A percentile compares a stretch with the other conserved stretches of the same genome.
phyloP scores from a whole-genome alignment of 768 basidiomycete species.

The Saitozyma podzolica region DNA sequence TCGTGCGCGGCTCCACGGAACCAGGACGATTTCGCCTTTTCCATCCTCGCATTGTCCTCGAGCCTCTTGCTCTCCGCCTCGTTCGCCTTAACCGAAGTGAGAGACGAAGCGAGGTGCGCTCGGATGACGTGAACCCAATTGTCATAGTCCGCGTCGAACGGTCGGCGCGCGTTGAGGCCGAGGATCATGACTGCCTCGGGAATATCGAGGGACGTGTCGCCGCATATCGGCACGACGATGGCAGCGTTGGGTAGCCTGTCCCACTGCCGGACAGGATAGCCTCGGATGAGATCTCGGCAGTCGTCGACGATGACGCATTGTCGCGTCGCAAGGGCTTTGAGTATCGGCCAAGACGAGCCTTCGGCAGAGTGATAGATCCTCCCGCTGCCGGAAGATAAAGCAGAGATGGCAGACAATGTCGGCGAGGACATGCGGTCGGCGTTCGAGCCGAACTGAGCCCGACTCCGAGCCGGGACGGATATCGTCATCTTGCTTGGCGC shows the following conservation, averaged over 20 bases:
- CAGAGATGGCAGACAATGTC: conserved; percentile 40
- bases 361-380: conserved; percentile 18
- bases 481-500: conserved; percentile 11
- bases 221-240: conserved; percentile 46
- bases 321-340: conserved; percentile 36
- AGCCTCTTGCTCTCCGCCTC: conserved; percentile 27
- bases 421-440: conserved; percentile 37
- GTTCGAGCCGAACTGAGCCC: conserved; percentile 26
- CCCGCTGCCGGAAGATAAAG: conserved; percentile 35
- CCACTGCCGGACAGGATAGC: conserved; percentile 42
- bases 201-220: conserved; percentile 31
- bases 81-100: conserved; percentile 29
- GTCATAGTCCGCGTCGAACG: conserved; percentile 44
- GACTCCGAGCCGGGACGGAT: conserved; percentile 9
- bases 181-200: conserved; percentile 45
- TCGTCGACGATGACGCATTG: conserved; percentile 47
- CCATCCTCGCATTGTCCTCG: conserved; percentile 34
- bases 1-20: conserved; percentile 49
- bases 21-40: conserved; percentile 44
- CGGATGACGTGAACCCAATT: conserved; percentile 40
- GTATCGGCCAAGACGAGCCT: conserved; percentile 39
- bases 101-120: conserved; percentile 32
- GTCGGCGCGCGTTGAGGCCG: conserved; percentile 44
- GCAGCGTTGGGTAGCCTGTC: conserved; percentile 45
- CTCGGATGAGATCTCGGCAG: conserved; percentile 29